Percentiles rank a stretch among this genome's conserved stretches.
Conservation (phyloP, 2,329 filamentous ascomycete species). For the Dactylellina cionopaga region DNA sequence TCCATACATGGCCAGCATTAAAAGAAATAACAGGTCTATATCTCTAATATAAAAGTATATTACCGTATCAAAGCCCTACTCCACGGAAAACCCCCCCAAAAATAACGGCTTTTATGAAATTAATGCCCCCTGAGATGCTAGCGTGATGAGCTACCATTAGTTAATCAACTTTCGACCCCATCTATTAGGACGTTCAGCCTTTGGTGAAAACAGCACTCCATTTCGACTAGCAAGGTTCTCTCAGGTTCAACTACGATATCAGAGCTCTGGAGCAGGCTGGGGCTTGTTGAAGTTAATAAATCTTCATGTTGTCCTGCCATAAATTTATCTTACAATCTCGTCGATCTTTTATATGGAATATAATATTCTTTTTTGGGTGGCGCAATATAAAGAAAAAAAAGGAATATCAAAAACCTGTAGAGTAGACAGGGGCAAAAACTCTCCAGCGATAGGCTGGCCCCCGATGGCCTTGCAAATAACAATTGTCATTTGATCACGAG, state of each 20-base stretch:
- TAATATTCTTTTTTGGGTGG: background rate
- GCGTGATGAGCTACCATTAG: background rate
- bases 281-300: background rate
- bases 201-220: background rate
- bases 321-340: background rate
- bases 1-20: no score
- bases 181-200: background rate
- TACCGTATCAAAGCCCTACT: constrained; percentile 1
- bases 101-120: background rate
- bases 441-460: no score
- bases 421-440: no score
- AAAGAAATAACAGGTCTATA: background rate
- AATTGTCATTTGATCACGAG: background rate
- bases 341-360: background rate
- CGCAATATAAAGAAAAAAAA: background rate
- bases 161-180: background rate
- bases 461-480: background rate
- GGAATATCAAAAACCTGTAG: background rate
- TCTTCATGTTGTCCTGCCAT: background rate
- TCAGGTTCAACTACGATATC: no score
- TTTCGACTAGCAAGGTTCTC: no score
- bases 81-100: background rate
- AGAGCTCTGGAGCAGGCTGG: background rate
- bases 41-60: background rate
- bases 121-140: background rate